Evolutionary conservation across 768 basidiomycete genomes (phyloP).

Genomic region (Agrocybe chaxingu): DNA sequence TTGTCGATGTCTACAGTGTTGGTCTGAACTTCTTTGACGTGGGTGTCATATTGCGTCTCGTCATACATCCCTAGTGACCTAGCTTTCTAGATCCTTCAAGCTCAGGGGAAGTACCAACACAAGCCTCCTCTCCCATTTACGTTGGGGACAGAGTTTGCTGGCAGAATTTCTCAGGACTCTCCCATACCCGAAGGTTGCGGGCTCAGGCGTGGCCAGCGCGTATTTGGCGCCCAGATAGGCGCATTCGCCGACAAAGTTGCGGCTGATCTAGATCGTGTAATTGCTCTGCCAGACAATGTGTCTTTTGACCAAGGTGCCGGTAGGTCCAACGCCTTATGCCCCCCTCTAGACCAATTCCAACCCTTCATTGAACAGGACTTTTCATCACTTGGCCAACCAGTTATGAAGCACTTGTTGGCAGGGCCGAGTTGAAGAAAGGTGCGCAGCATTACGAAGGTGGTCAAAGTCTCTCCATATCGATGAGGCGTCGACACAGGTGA

Average conservation of each 20-base stretch:
- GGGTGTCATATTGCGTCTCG: conserved; percentile 11
- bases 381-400: conserved; percentile 91
- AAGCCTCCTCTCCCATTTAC: conserved; percentile 85
- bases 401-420: conserved; percentile 86
- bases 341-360: neutral
- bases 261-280: conserved; percentile 43
- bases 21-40: conserved; percentile 80
- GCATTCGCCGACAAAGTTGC: conserved; percentile 76
- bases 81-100: conserved; percentile 65
- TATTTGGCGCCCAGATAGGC: conserved; percentile 83
- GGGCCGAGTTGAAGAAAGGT: conserved; percentile 80
- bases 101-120: conserved; percentile 85
- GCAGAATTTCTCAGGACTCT: conserved; percentile 63
- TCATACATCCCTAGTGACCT: neutral
- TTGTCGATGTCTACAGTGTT: conserved; percentile 74
- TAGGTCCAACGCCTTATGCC: conserved; percentile 23
- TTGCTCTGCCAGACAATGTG: conserved; percentile 72
- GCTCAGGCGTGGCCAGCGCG: conserved; percentile 79
- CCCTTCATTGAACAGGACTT: conserved; percentile 45
- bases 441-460: conserved; percentile 9
- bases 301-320: conserved; percentile 86
- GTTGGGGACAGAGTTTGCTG: conserved; percentile 84
- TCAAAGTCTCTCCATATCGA: neutral
- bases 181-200: conserved; percentile 79
- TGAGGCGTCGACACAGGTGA: conserved; percentile 52